Conservation (phyloP, 148 eudicot genomes). For the Oxyria digyna region DNA sequence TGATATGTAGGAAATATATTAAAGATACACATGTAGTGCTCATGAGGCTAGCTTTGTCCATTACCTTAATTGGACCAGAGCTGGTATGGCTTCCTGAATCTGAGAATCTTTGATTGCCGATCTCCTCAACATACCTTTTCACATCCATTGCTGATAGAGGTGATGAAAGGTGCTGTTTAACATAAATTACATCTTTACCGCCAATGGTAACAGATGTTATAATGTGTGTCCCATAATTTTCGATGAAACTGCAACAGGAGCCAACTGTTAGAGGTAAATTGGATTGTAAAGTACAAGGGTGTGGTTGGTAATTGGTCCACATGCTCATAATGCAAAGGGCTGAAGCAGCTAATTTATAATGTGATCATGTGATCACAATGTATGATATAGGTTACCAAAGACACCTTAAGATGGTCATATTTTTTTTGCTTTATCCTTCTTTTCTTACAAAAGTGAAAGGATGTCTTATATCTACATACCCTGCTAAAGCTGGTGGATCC, state of each 20-base stretch:
- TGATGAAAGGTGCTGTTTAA: slow-evolving; percentile 72
- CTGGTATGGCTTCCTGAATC: slow-evolving; percentile 37
- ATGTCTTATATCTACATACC: slow-evolving; percentile 28
- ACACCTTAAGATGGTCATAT: not conserved
- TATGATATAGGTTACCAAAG: not conserved
- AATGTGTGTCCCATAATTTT: slow-evolving; percentile 81
- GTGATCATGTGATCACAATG: not conserved
- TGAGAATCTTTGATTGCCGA: slow-evolving; percentile 76
- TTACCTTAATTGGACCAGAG: slow-evolving; percentile 73
- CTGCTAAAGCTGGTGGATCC: slow-evolving; percentile 84
- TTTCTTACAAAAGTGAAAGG: not conserved
- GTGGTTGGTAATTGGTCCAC: not conserved
- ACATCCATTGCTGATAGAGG: slow-evolving; percentile 59
- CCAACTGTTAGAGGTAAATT: not conserved
- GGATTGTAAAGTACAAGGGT: not conserved
- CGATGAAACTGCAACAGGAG: slow-evolving; percentile 49
- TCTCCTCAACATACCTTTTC: slow-evolving; percentile 74
- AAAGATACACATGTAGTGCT: slow-evolving; percentile 8
- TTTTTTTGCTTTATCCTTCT: not conserved
- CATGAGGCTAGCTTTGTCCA: slow-evolving; percentile 62
- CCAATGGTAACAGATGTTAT: slow-evolving; percentile 84
- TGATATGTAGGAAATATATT: not conserved
- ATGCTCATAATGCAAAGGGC: not conserved
- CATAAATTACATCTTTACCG: slow-evolving; percentile 81
- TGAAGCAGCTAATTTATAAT: not conserved